Evolutionary conservation across 768 basidiomycete genomes (phyloP), one percentile per base, ranked within the genome.

Genomic region (Daedaleopsis sinensis): DNA sequence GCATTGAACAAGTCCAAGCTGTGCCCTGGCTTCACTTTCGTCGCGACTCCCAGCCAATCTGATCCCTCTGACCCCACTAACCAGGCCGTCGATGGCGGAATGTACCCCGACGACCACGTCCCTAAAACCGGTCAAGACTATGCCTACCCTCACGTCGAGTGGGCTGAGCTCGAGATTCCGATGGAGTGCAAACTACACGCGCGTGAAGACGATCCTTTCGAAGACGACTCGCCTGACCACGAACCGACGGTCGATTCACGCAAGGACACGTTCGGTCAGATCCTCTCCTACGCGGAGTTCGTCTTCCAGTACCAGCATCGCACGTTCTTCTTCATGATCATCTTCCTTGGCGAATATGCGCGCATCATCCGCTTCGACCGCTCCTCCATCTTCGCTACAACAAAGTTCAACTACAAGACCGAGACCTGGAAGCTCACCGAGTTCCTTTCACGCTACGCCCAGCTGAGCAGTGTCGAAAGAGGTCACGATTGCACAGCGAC

Each of bases 141-240:
- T n/a, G 5, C 39, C 13, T 12, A 32, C 42, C 11, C 60, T 61
- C 23, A 27, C 87, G 46, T 43, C 10, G 32, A 52, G 11, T 58
- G 57, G 57, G 43, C 57, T 15, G 16, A 7, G 0, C 42, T 58
- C 43, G 57, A 58, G n/a, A 37, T 58, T 2, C 43, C 42, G 19
- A 51, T 58, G 38, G 57, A 58, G 38, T 58, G 57, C 49, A 58
- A 58, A 38, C 18, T 24, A 6, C 13, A 21, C 21, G 13, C 27
- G 13, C 32, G 7, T 13, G 16, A 36, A 5, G 32, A 51, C 8
- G 57, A 58, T 21, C 57, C 57, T 15, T 58, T 58, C 38, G 38
- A 58, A 37, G 49, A 58, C 12, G 35, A 42, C 7, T 7, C n/a
- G 32, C 3, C 38, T 0, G 3, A 15, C 23, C 16, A 9, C 16